Evolutionary conservation across 371 early-diverging fungal species (phyloP).

Genomic region (Mucor racemosus): DNA sequence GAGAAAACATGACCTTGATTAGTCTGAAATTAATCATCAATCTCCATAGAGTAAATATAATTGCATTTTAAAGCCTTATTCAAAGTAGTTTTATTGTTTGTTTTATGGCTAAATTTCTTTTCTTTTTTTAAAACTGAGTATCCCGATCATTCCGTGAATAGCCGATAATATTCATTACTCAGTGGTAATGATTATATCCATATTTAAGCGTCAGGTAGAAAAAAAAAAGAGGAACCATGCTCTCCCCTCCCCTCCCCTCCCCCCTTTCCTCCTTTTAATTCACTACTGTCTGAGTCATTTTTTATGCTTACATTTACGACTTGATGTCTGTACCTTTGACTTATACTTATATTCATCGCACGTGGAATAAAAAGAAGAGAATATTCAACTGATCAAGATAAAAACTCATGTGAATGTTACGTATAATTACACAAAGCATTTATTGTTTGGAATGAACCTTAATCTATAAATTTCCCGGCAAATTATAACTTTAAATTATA

Average conservation of each 20-base stretch:
- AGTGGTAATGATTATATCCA: too few species aligned
- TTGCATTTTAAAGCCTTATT: background rate
- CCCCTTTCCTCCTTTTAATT: background rate
- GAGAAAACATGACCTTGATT: slow-evolving; percentile 5
- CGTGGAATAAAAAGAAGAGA: background rate
- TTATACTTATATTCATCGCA: background rate
- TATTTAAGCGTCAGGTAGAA: background rate
- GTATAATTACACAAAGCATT: slow-evolving; percentile 7
- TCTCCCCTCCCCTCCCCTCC: too few species aligned
- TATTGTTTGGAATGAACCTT: slow-evolving; percentile 11
- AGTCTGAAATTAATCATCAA: slow-evolving; percentile 2
- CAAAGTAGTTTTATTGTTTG: background rate
- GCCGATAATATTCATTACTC: slow-evolving; percentile 20
- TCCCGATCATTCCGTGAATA: slow-evolving; percentile 39
- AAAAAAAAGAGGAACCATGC: background rate
- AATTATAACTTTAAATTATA: background rate
- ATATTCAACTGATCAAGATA: background rate
- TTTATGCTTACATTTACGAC: background rate
- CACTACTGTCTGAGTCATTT: too few species aligned
- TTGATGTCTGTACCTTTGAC: background rate
- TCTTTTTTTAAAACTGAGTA: slow-evolving; percentile 10
- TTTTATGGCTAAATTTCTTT: too few species aligned
- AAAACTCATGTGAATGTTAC: slow-evolving; percentile 23
- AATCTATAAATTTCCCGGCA: background rate
- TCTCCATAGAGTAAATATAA: background rate